Conservation (phyloP, 192 early-diverging fungal genomes). For the Obelidium mucronatum region DNA sequence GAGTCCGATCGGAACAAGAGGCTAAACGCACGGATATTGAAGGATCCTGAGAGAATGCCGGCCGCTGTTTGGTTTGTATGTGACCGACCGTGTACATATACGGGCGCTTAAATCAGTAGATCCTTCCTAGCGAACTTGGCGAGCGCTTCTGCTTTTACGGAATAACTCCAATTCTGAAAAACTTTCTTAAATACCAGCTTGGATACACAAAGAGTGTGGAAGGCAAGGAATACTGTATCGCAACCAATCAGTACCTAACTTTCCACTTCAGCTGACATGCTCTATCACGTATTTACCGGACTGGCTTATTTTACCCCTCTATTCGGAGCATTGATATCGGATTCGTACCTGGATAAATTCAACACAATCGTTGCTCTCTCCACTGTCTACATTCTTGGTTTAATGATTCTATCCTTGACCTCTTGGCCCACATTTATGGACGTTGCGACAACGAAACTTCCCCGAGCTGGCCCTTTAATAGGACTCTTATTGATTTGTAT, state of each 20-base stretch:
- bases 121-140: conserved; percentile 62
- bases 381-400: conserved; percentile 56
- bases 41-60: neutral
- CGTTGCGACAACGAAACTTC: conserved; percentile 17
- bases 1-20: neutral
- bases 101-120: conserved; percentile 12
- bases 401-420: conserved; percentile 55
- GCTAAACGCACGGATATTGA: neutral
- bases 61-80: conserved; percentile 10
- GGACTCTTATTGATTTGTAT: conserved; percentile 59
- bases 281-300: conserved; percentile 53
- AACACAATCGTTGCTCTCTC: conserved; percentile 56
- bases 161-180: conserved; percentile 59
- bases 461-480: conserved; percentile 27
- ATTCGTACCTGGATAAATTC: conserved; percentile 72
- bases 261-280: conserved; percentile 38
- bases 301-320: conserved; percentile 67
- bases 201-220: conserved; percentile 37
- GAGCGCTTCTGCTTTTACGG: conserved; percentile 71
- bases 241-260: conserved; percentile 35
- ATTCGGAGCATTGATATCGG: conserved; percentile 64
- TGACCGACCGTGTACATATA: neutral
- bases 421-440: conserved; percentile 52
- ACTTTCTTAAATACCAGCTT: conserved; percentile 44
- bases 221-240: conserved; percentile 19